A percentile compares a stretch with the other conserved stretches of the same genome.
Conservation (phyloP, 352 stramenopile genomes). For the Lagenidium giganteum region DNA sequence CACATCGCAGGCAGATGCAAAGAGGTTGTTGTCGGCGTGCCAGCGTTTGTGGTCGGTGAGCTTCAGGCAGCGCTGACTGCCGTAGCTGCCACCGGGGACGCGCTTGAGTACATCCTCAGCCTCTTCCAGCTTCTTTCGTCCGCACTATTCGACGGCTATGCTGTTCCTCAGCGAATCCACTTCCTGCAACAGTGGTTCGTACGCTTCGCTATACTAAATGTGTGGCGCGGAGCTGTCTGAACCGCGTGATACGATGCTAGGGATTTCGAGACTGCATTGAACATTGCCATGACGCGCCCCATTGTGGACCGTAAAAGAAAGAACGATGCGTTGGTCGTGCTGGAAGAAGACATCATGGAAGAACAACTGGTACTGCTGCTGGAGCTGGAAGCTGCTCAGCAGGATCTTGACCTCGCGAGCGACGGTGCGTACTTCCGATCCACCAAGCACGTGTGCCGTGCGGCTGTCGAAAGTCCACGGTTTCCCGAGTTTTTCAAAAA, state of each 20-base stretch:
- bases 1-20: conserved; percentile 1
- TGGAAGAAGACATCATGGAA: conserved; percentile 40
- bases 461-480: conserved; percentile 9
- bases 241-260: not conserved
- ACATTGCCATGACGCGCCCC: too few species aligned
- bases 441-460: too few species aligned
- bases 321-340: not conserved
- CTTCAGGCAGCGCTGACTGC: conserved; percentile 9
- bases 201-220: conserved; percentile 5
- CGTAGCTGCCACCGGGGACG: conserved; percentile 6
- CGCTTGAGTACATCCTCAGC: conserved; percentile 20
- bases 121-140: conserved; percentile 15
- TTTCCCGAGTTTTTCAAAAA: conserved; percentile 27
- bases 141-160: conserved; percentile 21
- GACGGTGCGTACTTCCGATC: conserved; percentile 17
- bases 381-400: conserved; percentile 33
- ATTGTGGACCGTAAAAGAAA: too few species aligned
- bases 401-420: conserved; percentile 17
- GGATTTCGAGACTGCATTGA: too few species aligned
- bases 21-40: conserved; percentile 20
- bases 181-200: conserved; percentile 22
- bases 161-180: conserved; percentile 13
- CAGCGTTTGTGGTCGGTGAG: conserved; percentile 23
- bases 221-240: conserved; percentile 3
- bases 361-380: conserved; percentile 38